Percentiles rank a stretch among this genome's conserved stretches.
Conservation (phyloP, 306 rosid genomes). For the Sicyos baderoa region DNA sequence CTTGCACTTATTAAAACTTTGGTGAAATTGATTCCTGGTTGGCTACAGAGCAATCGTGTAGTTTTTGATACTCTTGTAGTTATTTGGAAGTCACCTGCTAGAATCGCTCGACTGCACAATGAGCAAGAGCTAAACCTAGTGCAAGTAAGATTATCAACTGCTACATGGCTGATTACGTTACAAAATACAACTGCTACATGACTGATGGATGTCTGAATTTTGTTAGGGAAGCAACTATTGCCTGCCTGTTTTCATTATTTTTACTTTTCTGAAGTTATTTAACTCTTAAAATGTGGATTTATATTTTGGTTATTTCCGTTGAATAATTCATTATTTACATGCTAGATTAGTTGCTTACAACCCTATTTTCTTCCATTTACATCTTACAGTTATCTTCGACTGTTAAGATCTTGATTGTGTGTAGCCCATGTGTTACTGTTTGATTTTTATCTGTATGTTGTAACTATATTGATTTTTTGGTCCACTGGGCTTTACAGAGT, state of each 20-base stretch:
- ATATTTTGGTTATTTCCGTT: neutral
- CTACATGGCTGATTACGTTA: too few relatives aligned
- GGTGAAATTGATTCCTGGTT: constrained; percentile 83
- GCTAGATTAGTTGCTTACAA: neutral
- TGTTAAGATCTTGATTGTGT: constrained; percentile 6
- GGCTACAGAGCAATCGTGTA: constrained; percentile 77
- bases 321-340: constrained; percentile 2
- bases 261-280: constrained; percentile 1
- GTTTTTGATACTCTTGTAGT: constrained; percentile 83
- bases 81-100: constrained; percentile 91
- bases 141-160: constrained; percentile 49
- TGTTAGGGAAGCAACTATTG: neutral
- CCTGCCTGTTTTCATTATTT: neutral
- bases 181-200: neutral
- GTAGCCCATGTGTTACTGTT: neutral
- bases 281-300: neutral
- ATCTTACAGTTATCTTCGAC: neutral
- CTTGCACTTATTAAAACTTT: constrained; percentile 78
- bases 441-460: neutral
- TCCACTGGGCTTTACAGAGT: neutral
- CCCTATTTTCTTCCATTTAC: constrained; percentile 10
- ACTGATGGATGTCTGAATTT: neutral
- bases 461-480: neutral
- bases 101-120: constrained; percentile 75
- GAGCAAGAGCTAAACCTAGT: constrained; percentile 89